Percentiles rank a stretch among this genome's conserved stretches.
Evolutionary conservation across 1,284 basidiomycete species (phyloP).

Genomic region (Thecaphora thlaspeos): DNA sequence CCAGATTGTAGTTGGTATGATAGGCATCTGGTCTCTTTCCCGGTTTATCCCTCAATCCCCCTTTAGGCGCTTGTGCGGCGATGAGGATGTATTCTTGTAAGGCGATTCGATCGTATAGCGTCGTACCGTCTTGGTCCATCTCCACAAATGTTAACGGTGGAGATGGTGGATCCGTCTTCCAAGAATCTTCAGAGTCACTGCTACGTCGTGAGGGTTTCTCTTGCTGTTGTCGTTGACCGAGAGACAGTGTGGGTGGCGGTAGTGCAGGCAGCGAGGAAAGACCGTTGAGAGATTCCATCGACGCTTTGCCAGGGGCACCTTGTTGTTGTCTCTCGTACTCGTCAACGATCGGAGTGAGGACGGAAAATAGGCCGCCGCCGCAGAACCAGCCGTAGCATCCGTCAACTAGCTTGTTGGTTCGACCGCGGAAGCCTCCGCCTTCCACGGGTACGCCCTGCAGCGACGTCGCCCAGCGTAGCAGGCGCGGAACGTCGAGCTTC

Average conservation of each 20-base stretch:
- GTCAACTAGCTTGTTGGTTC: conserved; percentile 97
- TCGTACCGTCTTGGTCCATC: no score
- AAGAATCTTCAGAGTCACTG: conserved; percentile 3
- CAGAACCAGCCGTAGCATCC: conserved; percentile 96
- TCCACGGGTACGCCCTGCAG: conserved; percentile 85
- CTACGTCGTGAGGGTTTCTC: no score
- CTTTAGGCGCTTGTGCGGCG: conserved; percentile 70
- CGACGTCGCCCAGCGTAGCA: conserved; percentile 78
- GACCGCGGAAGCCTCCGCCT: conserved; percentile 85
- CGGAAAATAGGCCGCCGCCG: conserved; percentile 84
- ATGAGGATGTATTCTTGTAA: conserved; percentile 84
- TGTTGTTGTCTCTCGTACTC: conserved; percentile 14
- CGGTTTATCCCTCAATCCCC: conserved; percentile 91
- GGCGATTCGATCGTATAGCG: conserved; percentile 62
- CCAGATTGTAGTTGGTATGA: conserved; percentile 57
- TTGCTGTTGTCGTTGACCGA: no score
- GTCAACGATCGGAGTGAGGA: conserved; percentile 70
- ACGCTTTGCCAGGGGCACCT: neutral
- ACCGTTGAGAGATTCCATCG: neutral
- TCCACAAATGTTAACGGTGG: no score
- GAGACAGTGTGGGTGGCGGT: no score
- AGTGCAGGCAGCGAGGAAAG: neutral
- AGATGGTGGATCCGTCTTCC: conserved; percentile 35
- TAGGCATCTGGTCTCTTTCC: conserved; percentile 68
- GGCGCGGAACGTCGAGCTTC: conserved; percentile 65